Evolutionary conservation across 2,329 filamentous ascomycete genomes (phyloP), one percentile per base, ranked within the genome.

Genomic region (Talaromyces sp.): DNA sequence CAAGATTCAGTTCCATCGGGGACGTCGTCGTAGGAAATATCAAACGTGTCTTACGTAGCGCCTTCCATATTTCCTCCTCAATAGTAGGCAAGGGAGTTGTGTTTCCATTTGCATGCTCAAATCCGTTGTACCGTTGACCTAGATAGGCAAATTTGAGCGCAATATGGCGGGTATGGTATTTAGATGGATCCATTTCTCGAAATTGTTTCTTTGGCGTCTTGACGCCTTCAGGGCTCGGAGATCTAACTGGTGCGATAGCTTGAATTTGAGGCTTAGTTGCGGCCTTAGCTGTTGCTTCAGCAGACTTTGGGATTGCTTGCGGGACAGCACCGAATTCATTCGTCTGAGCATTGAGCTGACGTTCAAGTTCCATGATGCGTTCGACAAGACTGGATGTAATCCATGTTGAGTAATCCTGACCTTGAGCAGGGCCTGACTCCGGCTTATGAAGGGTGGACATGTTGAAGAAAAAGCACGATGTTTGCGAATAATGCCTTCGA

Each of bases 61-160:
- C 95, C 78, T 93, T 93, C 91, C 93, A 99, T 58, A 99, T 76
- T 78, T 93, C 91, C 78, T 97, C 93, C 78, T 99, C 95, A 68
- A 99, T 90, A 0, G 93, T 93, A 5, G 94, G 89, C 68, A 91
- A 76, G 3, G 87, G 86, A 5, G 87, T 90, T 1, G 76, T 80
- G 66, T 90, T 90, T 69, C 87, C 87, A 66, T 85, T 84, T 73
- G 94, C 89, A 77, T 94, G 91, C 81, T 99, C 95, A 76, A 93
- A 96, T 1, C 95, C 95, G 77, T 95, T 94, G 78, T 98, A 99
- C 63, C 87, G 86, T 75, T 92, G 91, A 56, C 95, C 95, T 41
- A 98, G 81, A 76, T 99, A 99, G 45, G 95, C 93, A 68, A 99
- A 88, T 77, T 97, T 98, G 66, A 99, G 82, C 8, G 94, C 95